A percentile compares a stretch with the other conserved stretches of the same genome.
Evolutionary conservation across 225 moss, liverwort and hornwort species (phyloP).

Genomic region (Lunularia cruciata): DNA sequence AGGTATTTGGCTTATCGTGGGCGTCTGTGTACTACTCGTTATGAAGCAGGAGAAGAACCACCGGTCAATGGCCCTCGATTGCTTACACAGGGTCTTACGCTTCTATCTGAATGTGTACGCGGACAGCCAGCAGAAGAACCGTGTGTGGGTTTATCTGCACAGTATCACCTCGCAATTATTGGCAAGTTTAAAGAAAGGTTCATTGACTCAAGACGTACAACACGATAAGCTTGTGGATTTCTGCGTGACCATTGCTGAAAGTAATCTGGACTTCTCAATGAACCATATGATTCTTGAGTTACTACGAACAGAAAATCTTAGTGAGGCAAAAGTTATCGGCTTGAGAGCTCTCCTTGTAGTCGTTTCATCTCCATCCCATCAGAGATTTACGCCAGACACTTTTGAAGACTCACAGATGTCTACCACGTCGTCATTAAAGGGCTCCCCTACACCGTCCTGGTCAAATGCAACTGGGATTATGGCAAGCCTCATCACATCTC

Average conservation of each 20-base stretch:
- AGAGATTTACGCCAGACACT: constrained; percentile 76
- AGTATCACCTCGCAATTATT: constrained; percentile 84
- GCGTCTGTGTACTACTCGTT: not conserved
- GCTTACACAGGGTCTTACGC: constrained; percentile 89
- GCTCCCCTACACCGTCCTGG: constrained; percentile 88
- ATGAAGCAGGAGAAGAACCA: constrained; percentile 79
- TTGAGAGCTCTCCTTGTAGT: constrained; percentile 93
- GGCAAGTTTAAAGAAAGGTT: constrained; percentile 90
- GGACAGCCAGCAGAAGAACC: constrained; percentile 65
- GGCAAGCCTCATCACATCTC: too few relatives aligned
- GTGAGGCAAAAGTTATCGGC: constrained; percentile 99
- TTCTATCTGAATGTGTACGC: constrained; percentile 99
- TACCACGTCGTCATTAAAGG: constrained; percentile 74
- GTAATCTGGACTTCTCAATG: constrained; percentile 96
- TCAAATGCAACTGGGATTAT: constrained; percentile 62
- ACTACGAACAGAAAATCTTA: constrained; percentile 83
- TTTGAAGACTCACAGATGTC: constrained; percentile 83
- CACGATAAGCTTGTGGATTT: constrained; percentile 99
- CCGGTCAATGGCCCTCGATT: constrained; percentile 97
- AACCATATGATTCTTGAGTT: constrained; percentile 99
- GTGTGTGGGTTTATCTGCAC: constrained; percentile 96
- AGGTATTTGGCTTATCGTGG: not conserved
- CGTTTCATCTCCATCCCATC: constrained; percentile 87
- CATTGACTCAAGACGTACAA: constrained; percentile 91
- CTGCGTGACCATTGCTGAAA: constrained; percentile 96